Base-by-base conservation (phyloP, 2,329 filamentous ascomycete species). In the Fusarium poae region DNA sequence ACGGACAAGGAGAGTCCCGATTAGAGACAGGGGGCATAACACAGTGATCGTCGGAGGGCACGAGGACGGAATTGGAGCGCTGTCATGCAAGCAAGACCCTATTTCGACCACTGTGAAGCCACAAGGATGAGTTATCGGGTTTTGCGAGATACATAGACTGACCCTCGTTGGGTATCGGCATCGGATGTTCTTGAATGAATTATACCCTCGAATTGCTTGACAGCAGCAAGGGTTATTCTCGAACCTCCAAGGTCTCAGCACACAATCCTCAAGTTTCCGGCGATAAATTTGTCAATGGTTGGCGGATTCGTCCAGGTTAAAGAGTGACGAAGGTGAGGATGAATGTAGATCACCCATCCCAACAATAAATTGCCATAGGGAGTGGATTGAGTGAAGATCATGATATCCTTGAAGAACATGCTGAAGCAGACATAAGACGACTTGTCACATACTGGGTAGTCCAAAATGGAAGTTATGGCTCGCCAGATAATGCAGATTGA, bases 11-110 rank as follows among this genome's bases (percentile, higher is more conserved):
- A 59, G 54, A 55, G 62, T 27, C 25, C 53, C 53, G 66, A 68
- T 72, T 51, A 65, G 48, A 68, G 63, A 62, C 71, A 72, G 58
- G 71, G 60, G 68, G 20, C 50, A 50, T 18, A 37, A 23, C 21
- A 57, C 66, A 72, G 53, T 70, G 67, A 62, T 63, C 43, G 29
- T 45, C 55, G 39, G 39, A 60, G 43, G 50, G 51, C 40, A 46
- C 39, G 34, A 59, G 35, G 40, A 50, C 63, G 65, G 65, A 73
- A 72, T 46, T 62, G 42, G 50, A 59, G 61, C 44, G 70, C 60
- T 67, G 57, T 71, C 61, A 63, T 69, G 62, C 45, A 61, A 50
- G 57, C 43, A 59, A 63, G 53, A 64, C 56, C 49, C 50, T 51
- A 45, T 56, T 40, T 50, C 40, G 44, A 56, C 57, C 25, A 49